A percentile compares a stretch with the other conserved stretches of the same genome.
These are phyloP conservation scores for Lipomyces mesembrius DNA, from an alignment of 805 yeast species.

Conservation along the genomic window DNA sequence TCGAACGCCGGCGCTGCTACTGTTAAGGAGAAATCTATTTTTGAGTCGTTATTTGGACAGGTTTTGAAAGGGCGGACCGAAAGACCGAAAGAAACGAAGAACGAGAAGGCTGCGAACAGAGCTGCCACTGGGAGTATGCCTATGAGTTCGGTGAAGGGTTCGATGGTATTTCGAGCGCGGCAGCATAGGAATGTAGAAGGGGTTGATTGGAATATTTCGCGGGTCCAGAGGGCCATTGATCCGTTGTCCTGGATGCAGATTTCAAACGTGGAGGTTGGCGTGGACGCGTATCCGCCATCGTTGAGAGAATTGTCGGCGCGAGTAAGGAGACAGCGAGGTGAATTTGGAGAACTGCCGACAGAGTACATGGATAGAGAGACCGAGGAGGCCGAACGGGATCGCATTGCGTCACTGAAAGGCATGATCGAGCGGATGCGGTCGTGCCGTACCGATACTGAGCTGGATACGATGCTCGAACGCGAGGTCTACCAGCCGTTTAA, in stretches of 20 bases:
- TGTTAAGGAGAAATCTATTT: conserved; percentile 22
- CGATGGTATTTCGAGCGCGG: conserved; percentile 13
- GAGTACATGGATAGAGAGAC: conserved; percentile 9
- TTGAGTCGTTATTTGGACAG: conserved; percentile 28
- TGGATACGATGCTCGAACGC: conserved; percentile 19
- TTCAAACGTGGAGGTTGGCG: conserved; percentile 10
- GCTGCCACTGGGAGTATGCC: neutral
- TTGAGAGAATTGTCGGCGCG: conserved; percentile 16
- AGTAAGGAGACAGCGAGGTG: conserved; percentile 2
- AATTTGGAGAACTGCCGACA: conserved; percentile 13
- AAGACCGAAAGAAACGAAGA: neutral
- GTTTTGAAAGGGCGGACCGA: conserved; percentile 12
- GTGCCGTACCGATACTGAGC: conserved; percentile 27
- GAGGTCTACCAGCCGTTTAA: conserved; percentile 30
- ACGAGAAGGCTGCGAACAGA: neutral
- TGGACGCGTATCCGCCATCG: conserved; percentile 25
- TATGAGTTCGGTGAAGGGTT: neutral
- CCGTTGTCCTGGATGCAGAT: conserved; percentile 28
- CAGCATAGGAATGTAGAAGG: neutral
- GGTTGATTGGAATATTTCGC: neutral
- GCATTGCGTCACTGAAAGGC: conserved; percentile 16
- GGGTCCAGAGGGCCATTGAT: conserved; percentile 6
- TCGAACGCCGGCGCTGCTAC: conserved; percentile 21
- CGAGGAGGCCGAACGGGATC: conserved; percentile 23
- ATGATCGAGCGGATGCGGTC: conserved; percentile 21